Evolutionary conservation across 441 rosid genomes (phyloP).

Genomic region (Macaranga tanarius): DNA sequence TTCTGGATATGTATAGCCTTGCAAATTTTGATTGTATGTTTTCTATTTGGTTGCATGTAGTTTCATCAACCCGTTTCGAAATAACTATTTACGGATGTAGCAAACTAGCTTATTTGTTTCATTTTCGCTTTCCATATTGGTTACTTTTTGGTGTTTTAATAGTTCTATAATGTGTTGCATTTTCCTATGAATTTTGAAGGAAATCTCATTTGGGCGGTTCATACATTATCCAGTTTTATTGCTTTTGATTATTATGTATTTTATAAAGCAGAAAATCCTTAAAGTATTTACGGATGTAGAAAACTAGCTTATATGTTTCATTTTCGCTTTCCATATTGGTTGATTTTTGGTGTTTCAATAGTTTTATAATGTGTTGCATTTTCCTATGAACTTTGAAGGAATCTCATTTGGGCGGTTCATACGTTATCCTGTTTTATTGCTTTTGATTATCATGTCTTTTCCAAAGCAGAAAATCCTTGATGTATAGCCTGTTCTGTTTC

Average conservation of each 20-base stretch:
- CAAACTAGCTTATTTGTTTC: too few relatives aligned
- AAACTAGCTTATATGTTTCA: too few relatives aligned
- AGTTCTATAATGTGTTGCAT: background rate
- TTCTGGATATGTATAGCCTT: background rate
- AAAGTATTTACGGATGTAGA: too few relatives aligned
- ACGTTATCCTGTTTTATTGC: background rate
- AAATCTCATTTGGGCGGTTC: background rate
- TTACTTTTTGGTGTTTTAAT: background rate
- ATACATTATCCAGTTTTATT: background rate
- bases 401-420: background rate
- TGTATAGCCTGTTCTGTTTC: background rate
- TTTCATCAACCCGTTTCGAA: background rate
- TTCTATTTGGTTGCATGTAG: too few relatives aligned
- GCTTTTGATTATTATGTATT: background rate
- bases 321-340: background rate
- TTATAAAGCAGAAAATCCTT: background rate
- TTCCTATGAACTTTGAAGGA: background rate
- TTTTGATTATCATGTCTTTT: background rate
- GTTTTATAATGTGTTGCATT: background rate
- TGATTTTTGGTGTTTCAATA: background rate
- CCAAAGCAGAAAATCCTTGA: background rate
- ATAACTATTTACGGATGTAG: background rate
- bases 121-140: background rate
- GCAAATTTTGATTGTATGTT: background rate
- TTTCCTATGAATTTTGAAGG: background rate